Evolutionary conservation across 345 rosid genomes (phyloP).

Genomic region (Stellera chamaejasme): DNA sequence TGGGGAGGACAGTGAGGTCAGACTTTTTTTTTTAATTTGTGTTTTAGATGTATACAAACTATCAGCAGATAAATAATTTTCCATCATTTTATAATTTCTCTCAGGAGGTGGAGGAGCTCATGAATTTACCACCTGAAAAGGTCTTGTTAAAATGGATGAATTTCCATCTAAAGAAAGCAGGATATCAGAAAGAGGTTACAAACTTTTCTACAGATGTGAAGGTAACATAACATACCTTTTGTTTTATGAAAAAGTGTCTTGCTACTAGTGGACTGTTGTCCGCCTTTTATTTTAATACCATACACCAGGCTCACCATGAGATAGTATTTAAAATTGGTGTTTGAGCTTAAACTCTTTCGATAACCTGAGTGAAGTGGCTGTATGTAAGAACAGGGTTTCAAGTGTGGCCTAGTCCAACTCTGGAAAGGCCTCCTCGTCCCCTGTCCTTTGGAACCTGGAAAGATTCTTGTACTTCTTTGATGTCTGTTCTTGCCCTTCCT

Average conservation of each 20-base stretch:
- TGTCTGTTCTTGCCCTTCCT: neutral
- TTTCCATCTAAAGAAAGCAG: conserved; percentile 90
- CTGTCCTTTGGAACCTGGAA: too few species aligned
- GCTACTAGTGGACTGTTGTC: neutral
- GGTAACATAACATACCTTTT: conserved; percentile 37
- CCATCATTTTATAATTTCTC: conserved; percentile 8
- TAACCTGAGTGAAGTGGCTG: neutral
- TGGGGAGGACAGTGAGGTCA: conserved; percentile 73
- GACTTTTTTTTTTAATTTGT: conserved; percentile 3
- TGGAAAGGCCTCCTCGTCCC: neutral
- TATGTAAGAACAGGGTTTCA: neutral
- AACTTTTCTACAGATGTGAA: conserved; percentile 93
- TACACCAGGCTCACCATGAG: too few species aligned
- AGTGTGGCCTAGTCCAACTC: neutral
- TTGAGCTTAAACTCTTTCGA: neutral
- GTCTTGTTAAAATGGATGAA: conserved; percentile 98
- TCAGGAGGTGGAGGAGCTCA: conserved; percentile 96
- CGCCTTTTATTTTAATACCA: too few species aligned
- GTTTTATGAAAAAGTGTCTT: conserved; percentile 8
- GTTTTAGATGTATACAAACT: too few species aligned
- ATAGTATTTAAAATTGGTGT: neutral
- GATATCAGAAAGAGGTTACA: conserved; percentile 79
- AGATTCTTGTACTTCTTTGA: neutral
- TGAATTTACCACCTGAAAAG: conserved; percentile 89
- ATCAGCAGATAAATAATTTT: conserved; percentile 5